Base-by-base conservation (phyloP, 2,329 filamentous ascomycete species). In the Dothiorella sarmentorum region DNA sequence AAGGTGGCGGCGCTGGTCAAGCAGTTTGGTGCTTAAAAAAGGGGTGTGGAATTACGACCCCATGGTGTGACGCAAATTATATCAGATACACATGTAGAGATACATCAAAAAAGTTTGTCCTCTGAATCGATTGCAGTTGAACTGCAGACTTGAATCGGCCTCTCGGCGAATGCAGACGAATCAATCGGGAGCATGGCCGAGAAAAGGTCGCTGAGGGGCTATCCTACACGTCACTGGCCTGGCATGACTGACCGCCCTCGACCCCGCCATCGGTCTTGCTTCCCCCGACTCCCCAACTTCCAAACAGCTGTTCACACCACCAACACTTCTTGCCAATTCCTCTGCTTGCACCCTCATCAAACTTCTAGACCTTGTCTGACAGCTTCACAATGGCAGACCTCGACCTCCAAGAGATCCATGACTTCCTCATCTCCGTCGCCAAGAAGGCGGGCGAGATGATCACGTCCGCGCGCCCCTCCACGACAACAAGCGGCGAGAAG, bases 1-100 rank as follows among this genome's bases (percentile, higher is more conserved):
- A 90, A 91, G 71, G 91, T 97, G 47, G 86, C 88, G 15, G 82
- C 85, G 64, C 84, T 91, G 62, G 87, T 94, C 60, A 84, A 86
- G 73, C 45, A 59, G 29, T 59, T 59, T 45, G 57, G 57, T 35
- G 56, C 43, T 29, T 59, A 38, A 59, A 20, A 4, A 9, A 38
- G 38, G 18, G 22, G 10, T 7, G 29, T 18, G 29, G 15, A 10
- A 15, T 20, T 31, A 18, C 31, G 33, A 24, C 18, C 6, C n/a
- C 15, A 26, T 10, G 31, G 3, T 29, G 29, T 53, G 33, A 40
- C 24, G 35, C 49, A 27, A 52, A 20, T 20, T 44, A 40, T 53
- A 27, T 17, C 22, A 53, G 18, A 33, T 40, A 38, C 15, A 37
- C 10, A 9, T 40, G 15, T 40, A 42, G 35, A 52, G 49, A 40